Evolutionary conservation across 2,329 filamentous ascomycete genomes (phyloP).

Genomic region (Rhexocercosporidium sp.): DNA sequence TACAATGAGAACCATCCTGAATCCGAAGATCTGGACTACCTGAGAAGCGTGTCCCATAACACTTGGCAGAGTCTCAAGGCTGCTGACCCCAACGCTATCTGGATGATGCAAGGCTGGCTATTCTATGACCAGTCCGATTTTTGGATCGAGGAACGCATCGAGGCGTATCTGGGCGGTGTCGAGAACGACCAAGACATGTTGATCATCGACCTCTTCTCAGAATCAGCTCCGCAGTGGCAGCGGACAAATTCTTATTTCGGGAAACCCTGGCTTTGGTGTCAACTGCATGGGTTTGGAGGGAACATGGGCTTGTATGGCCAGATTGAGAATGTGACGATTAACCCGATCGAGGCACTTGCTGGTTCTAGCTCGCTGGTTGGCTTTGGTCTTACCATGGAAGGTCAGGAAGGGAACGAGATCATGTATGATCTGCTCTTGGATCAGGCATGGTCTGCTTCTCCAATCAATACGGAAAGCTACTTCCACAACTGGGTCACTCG

Average conservation of each 20-base stretch:
- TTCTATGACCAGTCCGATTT: constrained; percentile 52
- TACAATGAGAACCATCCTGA: constrained; percentile 57
- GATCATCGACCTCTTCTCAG: constrained; percentile 56
- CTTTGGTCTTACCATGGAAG: constrained; percentile 55
- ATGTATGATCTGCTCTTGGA: constrained; percentile 56
- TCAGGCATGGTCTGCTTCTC: constrained; percentile 52
- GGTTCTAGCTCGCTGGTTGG: constrained; percentile 51
- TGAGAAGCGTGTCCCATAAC: constrained; percentile 48
- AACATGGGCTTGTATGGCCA: constrained; percentile 57
- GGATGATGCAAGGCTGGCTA: constrained; percentile 59
- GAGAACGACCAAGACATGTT: constrained; percentile 51
- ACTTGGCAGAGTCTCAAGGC: constrained; percentile 54
- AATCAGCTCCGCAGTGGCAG: constrained; percentile 56
- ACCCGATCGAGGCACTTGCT: constrained; percentile 50
- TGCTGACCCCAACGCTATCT: constrained; percentile 53
- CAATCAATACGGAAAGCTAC: constrained; percentile 52
- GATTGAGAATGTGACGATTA: constrained; percentile 53
- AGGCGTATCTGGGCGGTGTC: constrained; percentile 55
- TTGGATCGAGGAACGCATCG: constrained; percentile 51
- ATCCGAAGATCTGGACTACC: constrained; percentile 51
- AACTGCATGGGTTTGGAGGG: constrained; percentile 56
- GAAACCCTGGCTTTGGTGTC: constrained; percentile 60
- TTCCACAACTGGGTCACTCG: constrained; percentile 52
- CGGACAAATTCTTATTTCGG: constrained; percentile 55
- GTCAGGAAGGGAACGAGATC: constrained; percentile 58